Base-by-base conservation (phyloP, 257 asterid species). In the Petrea volubilis region DNA sequence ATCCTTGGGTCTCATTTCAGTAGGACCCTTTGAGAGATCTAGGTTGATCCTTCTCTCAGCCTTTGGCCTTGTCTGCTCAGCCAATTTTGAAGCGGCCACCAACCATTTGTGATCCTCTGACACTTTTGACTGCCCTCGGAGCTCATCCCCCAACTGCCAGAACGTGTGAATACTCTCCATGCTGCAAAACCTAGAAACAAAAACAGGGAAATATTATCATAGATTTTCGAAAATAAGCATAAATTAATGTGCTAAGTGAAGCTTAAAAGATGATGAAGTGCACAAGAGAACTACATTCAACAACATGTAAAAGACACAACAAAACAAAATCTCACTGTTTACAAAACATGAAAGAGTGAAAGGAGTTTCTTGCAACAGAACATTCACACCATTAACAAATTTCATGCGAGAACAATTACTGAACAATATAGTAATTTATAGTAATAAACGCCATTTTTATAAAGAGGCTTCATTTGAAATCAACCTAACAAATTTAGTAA, bases 101-200 rank as follows among this genome's bases (percentile, higher is more conserved):
- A 77, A 72, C 98, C 97, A 94, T 67, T 91, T 80, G 47, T 91
- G 96, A 82, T 94, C 99, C 88, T 94, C 97, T 0, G 93, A 74
- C 33, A 81, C 89, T 74, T 82, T 86, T 60, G 96, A 74, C 75
- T 94, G 99, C 34, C 97, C 97, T 75, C 99, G 94, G 63, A 94
- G 97, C 68, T 89, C 96, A 70, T 94, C 96, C 0, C 99, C 97
- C 69, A 91, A 78, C 69, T 89, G 99, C 96, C 99, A 94, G 77
- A 84, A 94, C 87, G 90, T 81, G 50, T 80, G 70, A 70, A 84
- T 62, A 29, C 68, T 79, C 85, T 91, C 96, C 97, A 91, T 91
- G 49, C 71, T 80, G 70, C 63, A 77, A 70, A 66, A 70, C 67
- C 86, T 82, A 67, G 60, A 71, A 23, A 59, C 2, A 57, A 15